These are phyloP conservation scores for Fusarium sp. DNA, from an alignment of 2,329 filamentous ascomycete species.

Conservation along the genomic window DNA sequence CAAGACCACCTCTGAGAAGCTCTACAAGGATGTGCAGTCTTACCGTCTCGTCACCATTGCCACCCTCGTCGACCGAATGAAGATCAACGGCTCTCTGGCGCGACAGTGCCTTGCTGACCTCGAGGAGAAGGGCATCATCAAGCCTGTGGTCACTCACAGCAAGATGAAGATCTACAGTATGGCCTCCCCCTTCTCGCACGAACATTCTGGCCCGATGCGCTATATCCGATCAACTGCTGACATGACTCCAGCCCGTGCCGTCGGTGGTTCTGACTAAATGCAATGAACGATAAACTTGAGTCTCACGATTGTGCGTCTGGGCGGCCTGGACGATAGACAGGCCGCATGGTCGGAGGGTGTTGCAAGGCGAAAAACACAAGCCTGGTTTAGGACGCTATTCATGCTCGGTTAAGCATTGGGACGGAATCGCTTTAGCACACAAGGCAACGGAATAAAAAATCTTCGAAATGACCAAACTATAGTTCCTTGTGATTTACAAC, in stretches of 20 bases:
- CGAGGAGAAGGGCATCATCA: constrained; percentile 98
- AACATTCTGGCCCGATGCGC: background rate
- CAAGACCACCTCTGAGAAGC: constrained; percentile 96
- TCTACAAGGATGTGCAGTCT: constrained; percentile 99
- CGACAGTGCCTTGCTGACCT: constrained; percentile 89
- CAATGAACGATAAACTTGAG: constrained; percentile 46
- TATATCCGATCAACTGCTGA: constrained; percentile 42
- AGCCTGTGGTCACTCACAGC: constrained; percentile 95
- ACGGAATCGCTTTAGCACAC: constrained; percentile 51
- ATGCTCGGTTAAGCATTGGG: constrained; percentile 53
- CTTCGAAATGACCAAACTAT: constrained; percentile 43
- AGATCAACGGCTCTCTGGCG: constrained; percentile 99
- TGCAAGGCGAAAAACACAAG: constrained; percentile 46
- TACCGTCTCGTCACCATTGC: constrained; percentile 99
- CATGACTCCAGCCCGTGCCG: constrained; percentile 64
- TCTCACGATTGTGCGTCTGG: constrained; percentile 52
- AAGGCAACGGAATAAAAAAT: constrained; percentile 53
- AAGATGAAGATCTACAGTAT: constrained; percentile 98
- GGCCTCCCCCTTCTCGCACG: constrained; percentile 43
- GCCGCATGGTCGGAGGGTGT: constrained; percentile 48
- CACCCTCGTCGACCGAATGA: constrained; percentile 98
- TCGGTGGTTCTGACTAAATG: constrained; percentile 59
- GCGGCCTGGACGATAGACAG: constrained; percentile 50
- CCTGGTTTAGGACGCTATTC: constrained; percentile 52
- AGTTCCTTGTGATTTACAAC: constrained; percentile 9